A percentile compares a stretch with the other conserved stretches of the same genome.
phyloP scores from a whole-genome alignment of 108 stramenopile genomes.

The Schizochytrium sp. region DNA sequence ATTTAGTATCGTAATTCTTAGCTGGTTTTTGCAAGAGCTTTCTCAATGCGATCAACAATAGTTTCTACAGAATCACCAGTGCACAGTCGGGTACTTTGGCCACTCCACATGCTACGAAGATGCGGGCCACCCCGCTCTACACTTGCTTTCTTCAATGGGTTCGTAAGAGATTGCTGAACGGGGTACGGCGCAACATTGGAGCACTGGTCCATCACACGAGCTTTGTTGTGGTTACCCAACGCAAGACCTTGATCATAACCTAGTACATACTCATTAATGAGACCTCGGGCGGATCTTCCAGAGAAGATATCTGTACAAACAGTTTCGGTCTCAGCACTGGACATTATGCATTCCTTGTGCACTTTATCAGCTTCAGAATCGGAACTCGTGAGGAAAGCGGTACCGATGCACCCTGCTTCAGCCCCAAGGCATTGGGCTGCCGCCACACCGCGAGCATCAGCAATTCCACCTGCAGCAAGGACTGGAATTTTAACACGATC shows the following conservation, averaged over 20 bases:
- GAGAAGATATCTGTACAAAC: slow-evolving; percentile 60
- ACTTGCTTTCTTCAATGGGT: slow-evolving; percentile 11
- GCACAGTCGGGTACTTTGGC: slow-evolving; percentile 21
- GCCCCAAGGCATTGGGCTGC: slow-evolving; percentile 21
- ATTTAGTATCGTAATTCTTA: too few relatives aligned
- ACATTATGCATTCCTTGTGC: slow-evolving; percentile 45
- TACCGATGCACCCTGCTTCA: slow-evolving; percentile 54
- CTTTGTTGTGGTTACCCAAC: neutral
- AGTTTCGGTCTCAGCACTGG: slow-evolving; percentile 7
- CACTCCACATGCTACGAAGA: slow-evolving; percentile 17
- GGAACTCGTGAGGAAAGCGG: slow-evolving; percentile 59
- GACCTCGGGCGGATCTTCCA: slow-evolving; percentile 57
- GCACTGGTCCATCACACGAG: slow-evolving; percentile 18
- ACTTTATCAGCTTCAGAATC: slow-evolving; percentile 1
- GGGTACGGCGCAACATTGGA: slow-evolving; percentile 55
- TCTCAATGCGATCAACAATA: neutral
- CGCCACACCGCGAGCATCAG: slow-evolving; percentile 40
- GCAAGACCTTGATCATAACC: neutral
- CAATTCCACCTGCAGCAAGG: slow-evolving; percentile 61
- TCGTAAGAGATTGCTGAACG: slow-evolving; percentile 14
- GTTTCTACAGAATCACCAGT: slow-evolving; percentile 5
- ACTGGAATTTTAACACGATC: slow-evolving; percentile 52
- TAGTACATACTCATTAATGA: slow-evolving; percentile 44
- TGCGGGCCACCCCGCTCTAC: neutral
- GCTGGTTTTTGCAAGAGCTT: neutral